These are phyloP conservation scores for Aspergillus asperescens DNA, from an alignment of 495 filamentous ascomycete species.

Conservation along the genomic window DNA sequence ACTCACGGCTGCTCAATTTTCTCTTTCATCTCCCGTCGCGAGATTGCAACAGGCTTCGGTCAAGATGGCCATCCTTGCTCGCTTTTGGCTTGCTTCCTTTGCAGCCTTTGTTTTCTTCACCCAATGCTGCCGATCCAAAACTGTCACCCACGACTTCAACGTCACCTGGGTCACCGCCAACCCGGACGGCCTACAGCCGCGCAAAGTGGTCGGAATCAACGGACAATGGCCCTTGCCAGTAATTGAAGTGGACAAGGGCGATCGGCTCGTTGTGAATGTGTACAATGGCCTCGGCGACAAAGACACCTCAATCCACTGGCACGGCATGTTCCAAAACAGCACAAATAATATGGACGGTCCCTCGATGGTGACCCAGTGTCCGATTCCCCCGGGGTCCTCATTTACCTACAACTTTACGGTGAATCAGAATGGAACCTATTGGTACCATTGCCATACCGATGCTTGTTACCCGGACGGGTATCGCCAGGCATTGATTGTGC, in stretches of 20 bases:
- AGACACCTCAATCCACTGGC: constrained; percentile 68
- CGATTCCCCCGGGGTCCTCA: constrained; percentile 55
- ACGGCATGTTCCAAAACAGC: constrained; percentile 69
- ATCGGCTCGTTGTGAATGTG: constrained; percentile 65
- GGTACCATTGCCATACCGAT: constrained; percentile 72
- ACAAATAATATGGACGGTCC: constrained; percentile 74
- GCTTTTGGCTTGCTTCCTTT: too few relatives aligned
- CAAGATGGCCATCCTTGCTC: too few relatives aligned
- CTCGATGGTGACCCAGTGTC: constrained; percentile 62
- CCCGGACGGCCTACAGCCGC: constrained; percentile 63
- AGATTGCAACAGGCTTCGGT: too few relatives aligned
- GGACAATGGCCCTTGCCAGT: constrained; percentile 69
- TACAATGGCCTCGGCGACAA: constrained; percentile 69
- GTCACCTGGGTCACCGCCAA: constrained; percentile 76
- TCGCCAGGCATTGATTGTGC: constrained; percentile 63
- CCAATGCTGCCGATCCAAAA: constrained; percentile 41
- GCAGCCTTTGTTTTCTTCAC: too few relatives aligned
- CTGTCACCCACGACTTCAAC: constrained; percentile 71
- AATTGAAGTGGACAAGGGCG: constrained; percentile 65
- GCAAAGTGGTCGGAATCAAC: constrained; percentile 76
- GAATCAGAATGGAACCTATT: constrained; percentile 71
- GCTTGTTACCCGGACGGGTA: constrained; percentile 74
- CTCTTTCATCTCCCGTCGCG: too few relatives aligned
- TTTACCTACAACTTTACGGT: constrained; percentile 78
- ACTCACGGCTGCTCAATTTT: too few relatives aligned